A percentile compares a stretch with the other conserved stretches of the same genome.
phyloP scores from a whole-genome alignment of 1,284 basidiomycete species.

The Cystobasidium sp. region DNA sequence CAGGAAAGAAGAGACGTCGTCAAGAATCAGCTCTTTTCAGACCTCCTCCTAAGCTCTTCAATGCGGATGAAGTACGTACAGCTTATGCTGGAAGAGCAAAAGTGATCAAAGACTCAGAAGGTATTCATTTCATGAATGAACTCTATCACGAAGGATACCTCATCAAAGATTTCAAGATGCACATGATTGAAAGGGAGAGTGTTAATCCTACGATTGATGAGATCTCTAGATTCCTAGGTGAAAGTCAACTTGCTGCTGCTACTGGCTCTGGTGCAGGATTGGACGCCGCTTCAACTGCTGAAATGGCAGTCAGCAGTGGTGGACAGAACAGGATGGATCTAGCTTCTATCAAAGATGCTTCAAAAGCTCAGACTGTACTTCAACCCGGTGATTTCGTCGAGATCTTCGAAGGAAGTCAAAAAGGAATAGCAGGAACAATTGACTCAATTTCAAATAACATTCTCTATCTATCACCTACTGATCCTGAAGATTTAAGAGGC shows the following conservation, averaged over 20 bases:
- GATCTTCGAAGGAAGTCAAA: constrained; percentile 94
- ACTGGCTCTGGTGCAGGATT: constrained; percentile 13
- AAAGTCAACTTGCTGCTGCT: constrained; percentile 38
- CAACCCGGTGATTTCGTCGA: constrained; percentile 98
- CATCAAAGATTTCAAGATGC: constrained; percentile 91
- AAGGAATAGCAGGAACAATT: constrained; percentile 88
- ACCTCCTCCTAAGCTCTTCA: constrained; percentile 90
- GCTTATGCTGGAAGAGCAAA: constrained; percentile 73
- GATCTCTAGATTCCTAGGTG: constrained; percentile 80
- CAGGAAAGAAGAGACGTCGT: constrained; percentile 47
- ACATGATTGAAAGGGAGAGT: constrained; percentile 78
- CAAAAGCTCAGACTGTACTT: constrained; percentile 84
- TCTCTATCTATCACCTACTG: constrained; percentile 79
- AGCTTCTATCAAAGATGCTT: constrained; percentile 83
- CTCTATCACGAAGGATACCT: constrained; percentile 94
- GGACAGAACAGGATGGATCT: constrained; percentile 66
- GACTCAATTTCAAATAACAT: constrained; percentile 86
- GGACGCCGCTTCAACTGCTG: constrained; percentile 49
- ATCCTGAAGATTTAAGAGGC: constrained; percentile 82
- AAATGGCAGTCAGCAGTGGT: constrained; percentile 45
- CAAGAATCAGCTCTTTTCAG: constrained; percentile 63
- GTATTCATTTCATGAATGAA: constrained; percentile 84
- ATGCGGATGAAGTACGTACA: constrained; percentile 87
- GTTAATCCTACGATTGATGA: constrained; percentile 96
- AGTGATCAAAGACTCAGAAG: constrained; percentile 67